Conservation (phyloP, 306 rosid species). For the Luffa aegyptiaca region DNA sequence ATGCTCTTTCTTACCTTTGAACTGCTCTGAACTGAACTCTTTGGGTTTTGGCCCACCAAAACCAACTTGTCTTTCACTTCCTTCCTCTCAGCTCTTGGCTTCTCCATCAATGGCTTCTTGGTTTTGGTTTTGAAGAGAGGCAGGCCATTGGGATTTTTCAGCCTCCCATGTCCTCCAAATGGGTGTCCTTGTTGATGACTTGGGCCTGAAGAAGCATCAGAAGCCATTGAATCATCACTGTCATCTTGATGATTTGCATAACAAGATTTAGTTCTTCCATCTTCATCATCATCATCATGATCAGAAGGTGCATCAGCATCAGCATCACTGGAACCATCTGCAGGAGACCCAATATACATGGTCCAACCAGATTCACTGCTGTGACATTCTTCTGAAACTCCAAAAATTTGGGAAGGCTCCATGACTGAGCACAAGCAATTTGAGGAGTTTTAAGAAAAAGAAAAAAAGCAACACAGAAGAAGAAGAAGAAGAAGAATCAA, state of each 20-base stretch:
- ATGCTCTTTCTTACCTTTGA: slow-evolving; percentile 31
- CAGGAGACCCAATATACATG: slow-evolving; percentile 73
- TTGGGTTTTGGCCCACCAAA: slow-evolving; percentile 12
- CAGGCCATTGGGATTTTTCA: slow-evolving; percentile 7
- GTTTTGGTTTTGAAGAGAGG: slow-evolving; percentile 21
- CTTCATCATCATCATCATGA: slow-evolving; percentile 7
- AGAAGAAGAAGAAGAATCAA: neutral
- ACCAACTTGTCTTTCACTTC: slow-evolving; percentile 24
- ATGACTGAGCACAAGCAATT: slow-evolving; percentile 18
- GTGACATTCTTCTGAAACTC: slow-evolving; percentile 71
- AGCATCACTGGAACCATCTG: slow-evolving; percentile 20
- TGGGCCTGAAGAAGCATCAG: slow-evolving; percentile 97
- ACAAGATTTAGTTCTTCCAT: neutral
- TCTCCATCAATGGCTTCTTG: slow-evolving; percentile 19
- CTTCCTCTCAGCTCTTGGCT: slow-evolving; percentile 17
- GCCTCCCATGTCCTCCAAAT: slow-evolving; percentile 12
- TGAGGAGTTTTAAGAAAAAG: neutral
- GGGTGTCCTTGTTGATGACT: slow-evolving; percentile 20
- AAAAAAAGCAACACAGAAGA: neutral
- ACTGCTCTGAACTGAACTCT: slow-evolving; percentile 22
- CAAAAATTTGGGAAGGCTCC: slow-evolving; percentile 48
- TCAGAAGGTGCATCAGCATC: neutral
- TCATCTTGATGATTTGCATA: slow-evolving; percentile 27
- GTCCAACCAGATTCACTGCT: slow-evolving; percentile 99
- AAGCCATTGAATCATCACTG: slow-evolving; percentile 94